Conservation (phyloP, 2,329 filamentous ascomycete species). For the Colletotrichum sojae region DNA sequence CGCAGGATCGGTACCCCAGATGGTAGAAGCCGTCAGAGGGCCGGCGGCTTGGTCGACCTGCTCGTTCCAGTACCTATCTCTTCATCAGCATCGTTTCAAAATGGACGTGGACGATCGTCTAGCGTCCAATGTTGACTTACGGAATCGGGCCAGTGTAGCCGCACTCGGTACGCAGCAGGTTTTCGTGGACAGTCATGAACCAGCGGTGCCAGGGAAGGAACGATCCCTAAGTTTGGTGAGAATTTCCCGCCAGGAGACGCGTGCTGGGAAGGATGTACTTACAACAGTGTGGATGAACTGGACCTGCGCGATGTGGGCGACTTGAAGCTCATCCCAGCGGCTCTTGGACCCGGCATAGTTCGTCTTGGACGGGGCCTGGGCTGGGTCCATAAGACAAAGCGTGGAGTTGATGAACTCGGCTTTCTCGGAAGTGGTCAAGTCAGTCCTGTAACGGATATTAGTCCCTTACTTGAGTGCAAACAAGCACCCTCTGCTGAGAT, state of each 20-base stretch:
- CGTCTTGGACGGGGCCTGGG: conserved; percentile 27
- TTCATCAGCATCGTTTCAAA: too few relatives aligned
- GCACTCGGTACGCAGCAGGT: conserved; percentile 48
- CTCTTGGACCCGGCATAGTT: conserved; percentile 24
- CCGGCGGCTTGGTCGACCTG: conserved; percentile 31
- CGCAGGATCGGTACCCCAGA: conserved; percentile 50
- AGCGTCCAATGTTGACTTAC: conserved; percentile 43
- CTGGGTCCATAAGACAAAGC: conserved; percentile 34
- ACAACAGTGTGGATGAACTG: conserved; percentile 38
- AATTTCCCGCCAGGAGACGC: background rate
- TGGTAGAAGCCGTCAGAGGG: conserved; percentile 42
- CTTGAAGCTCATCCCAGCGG: conserved; percentile 38
- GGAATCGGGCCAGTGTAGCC: conserved; percentile 51
- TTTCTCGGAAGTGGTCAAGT: conserved; percentile 24
- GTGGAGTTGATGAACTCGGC: conserved; percentile 21
- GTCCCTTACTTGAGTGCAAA: background rate
- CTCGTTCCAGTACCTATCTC: conserved; percentile 33
- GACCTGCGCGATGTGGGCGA: conserved; percentile 32
- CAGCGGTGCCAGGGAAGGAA: conserved; percentile 56
- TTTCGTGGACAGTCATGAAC: conserved; percentile 50
- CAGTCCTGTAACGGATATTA: conserved; percentile 2
- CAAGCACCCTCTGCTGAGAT: background rate
- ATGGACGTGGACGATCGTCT: background rate
- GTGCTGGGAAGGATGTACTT: background rate
- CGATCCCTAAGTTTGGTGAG: conserved; percentile 1